Conservation (phyloP, 2,329 filamentous ascomycete species). For the Xylariaceae sp. region DNA sequence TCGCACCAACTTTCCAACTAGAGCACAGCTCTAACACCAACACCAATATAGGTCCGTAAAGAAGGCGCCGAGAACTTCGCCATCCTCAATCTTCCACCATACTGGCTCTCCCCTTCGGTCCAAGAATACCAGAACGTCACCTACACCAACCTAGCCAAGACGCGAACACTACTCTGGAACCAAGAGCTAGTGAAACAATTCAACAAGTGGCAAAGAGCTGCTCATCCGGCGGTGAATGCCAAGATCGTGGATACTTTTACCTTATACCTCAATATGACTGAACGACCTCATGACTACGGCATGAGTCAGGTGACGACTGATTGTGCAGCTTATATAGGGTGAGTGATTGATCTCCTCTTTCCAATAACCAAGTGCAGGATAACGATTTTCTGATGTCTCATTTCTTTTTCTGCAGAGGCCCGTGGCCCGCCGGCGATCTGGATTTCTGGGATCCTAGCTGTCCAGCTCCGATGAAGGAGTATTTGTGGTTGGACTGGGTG, state of each 20-base stretch:
- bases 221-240: constrained; percentile 12
- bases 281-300: constrained; percentile 13
- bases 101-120: constrained; percentile 22
- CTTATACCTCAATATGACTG: constrained; percentile 20
- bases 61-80: constrained; percentile 22
- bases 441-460: constrained; percentile 19
- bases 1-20: no score
- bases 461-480: constrained; percentile 24
- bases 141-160: constrained; percentile 17
- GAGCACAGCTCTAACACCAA: no score
- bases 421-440: constrained; percentile 16
- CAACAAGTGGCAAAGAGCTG: neutral
- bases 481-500: constrained; percentile 22
- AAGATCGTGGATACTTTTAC: constrained; percentile 22
- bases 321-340: constrained; percentile 21
- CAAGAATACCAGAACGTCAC: constrained; percentile 20
- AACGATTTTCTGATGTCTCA: constrained; percentile 7
- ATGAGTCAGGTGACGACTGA: constrained; percentile 24
- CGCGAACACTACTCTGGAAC: constrained; percentile 17
- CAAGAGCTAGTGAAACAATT: constrained; percentile 12
- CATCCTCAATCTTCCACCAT: constrained; percentile 20
- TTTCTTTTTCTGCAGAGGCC: constrained; percentile 3
- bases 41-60: constrained; percentile 4
- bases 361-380: neutral
- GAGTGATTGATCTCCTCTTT: neutral